Percentiles rank a stretch among this genome's conserved stretches.
phyloP scores from a whole-genome alignment of 495 filamentous ascomycete genomes.

The Penicillium roqueforti region DNA sequence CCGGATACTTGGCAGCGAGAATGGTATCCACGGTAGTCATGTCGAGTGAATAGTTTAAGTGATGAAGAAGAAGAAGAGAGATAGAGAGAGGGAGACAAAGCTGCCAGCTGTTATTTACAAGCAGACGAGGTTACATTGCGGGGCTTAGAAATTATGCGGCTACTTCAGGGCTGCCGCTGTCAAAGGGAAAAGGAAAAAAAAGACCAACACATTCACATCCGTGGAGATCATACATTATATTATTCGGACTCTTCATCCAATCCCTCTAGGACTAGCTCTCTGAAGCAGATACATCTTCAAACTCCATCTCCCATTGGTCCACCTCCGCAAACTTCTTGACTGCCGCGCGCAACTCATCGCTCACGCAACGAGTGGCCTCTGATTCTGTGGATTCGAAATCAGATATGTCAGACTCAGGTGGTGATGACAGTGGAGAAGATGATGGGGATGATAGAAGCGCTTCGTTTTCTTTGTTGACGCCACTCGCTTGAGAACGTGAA shows the following conservation, averaged over 20 bases:
- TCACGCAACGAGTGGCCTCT: slow-evolving; percentile 20
- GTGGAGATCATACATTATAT: not conserved
- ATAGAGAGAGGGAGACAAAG: not conserved
- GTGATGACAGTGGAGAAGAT: slow-evolving; percentile 41
- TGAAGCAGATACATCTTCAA: slow-evolving; percentile 52
- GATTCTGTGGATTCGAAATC: slow-evolving; percentile 22
- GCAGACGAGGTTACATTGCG: slow-evolving; percentile 12
- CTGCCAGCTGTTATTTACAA: not conserved
- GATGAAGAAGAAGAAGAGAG: not conserved
- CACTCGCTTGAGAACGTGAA: slow-evolving; percentile 13
- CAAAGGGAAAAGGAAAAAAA: too few species aligned
- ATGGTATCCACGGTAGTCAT: slow-evolving; percentile 44
- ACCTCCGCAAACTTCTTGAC: slow-evolving; percentile 61
- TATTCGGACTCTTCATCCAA: not conserved
- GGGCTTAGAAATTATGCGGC: slow-evolving; percentile 11
- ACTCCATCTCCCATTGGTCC: slow-evolving; percentile 70
- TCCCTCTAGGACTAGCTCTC: slow-evolving; percentile 18
- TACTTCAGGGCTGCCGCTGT: not conserved
- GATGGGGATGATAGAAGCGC: slow-evolving; percentile 29
- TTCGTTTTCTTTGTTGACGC: slow-evolving; percentile 33
- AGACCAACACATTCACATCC: not conserved
- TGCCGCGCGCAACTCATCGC: slow-evolving; percentile 37
- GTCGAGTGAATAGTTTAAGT: slow-evolving; percentile 1
- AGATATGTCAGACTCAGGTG: slow-evolving; percentile 32
- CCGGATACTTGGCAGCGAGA: slow-evolving; percentile 82